Evolutionary conservation across 495 filamentous ascomycete species (phyloP).

Genomic region (Paragyromitra xinjiangensis): DNA sequence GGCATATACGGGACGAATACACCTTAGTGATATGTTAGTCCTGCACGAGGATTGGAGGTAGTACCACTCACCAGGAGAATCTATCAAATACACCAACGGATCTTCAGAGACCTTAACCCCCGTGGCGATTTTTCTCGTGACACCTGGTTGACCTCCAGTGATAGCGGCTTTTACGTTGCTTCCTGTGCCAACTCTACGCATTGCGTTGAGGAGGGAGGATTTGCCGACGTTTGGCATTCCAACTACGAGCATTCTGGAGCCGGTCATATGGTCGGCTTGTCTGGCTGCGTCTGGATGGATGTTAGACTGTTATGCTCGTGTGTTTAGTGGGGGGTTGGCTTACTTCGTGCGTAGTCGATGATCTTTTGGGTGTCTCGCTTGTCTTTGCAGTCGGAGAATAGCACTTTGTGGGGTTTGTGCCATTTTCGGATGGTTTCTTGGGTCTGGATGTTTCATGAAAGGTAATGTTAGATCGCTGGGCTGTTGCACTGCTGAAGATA

Average conservation of each 20-base stretch:
- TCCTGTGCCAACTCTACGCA: conserved; percentile 75
- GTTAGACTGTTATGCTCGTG: conserved; percentile 7
- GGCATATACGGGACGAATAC: conserved; percentile 93
- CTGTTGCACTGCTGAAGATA: neutral
- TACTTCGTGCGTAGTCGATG: conserved; percentile 66
- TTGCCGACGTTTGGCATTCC: conserved; percentile 98
- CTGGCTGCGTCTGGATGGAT: conserved; percentile 37
- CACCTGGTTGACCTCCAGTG: conserved; percentile 86
- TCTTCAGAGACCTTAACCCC: conserved; percentile 80
- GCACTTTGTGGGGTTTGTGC: conserved; percentile 67
- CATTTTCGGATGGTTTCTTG: conserved; percentile 67
- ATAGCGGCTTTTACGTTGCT: conserved; percentile 71
- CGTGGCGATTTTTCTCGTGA: conserved; percentile 84
- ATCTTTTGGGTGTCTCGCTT: conserved; percentile 65
- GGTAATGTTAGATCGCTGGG: conserved; percentile 23
- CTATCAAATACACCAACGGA: conserved; percentile 72
- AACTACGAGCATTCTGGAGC: conserved; percentile 82
- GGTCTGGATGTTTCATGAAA: conserved; percentile 54
- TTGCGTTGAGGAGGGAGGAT: conserved; percentile 86
- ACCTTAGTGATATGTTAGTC: conserved; percentile 60
- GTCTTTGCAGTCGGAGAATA: conserved; percentile 70
- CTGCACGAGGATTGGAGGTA: neutral
- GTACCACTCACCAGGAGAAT: conserved; percentile 65
- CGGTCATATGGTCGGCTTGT: conserved; percentile 66
- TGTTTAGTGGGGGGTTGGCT: conserved; percentile 55